Percentiles rank a stretch among this genome's conserved stretches.
phyloP scores from a whole-genome alignment of 148 eudicot species.

The Vaccinium myrtillus region DNA sequence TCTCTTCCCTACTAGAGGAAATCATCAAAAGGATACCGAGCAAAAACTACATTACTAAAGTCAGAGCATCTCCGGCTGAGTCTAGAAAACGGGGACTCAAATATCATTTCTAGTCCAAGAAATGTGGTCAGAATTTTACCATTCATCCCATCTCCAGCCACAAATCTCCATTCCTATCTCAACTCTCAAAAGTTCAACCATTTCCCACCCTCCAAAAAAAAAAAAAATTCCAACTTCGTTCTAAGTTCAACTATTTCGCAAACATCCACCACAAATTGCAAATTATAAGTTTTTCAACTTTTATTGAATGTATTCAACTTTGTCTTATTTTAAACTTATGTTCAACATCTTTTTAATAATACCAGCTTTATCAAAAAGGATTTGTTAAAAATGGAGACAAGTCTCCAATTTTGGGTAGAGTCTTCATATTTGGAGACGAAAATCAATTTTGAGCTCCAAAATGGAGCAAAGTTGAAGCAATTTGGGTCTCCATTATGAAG shows the following conservation, averaged over 20 bases:
- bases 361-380: not conserved
- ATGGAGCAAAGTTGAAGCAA: not conserved
- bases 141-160: slow-evolving; percentile 3
- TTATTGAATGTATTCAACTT: not conserved
- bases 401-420: not conserved
- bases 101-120: not conserved
- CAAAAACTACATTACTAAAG: not conserved
- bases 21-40: not conserved
- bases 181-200: not conserved
- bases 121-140: not conserved
- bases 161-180: not conserved
- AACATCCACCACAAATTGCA: not conserved
- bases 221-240: not conserved
- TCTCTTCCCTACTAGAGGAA: not conserved
- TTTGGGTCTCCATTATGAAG: not conserved
- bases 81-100: slow-evolving; percentile 2
- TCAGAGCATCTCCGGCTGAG: not conserved
- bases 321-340: not conserved
- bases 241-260: not conserved
- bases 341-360: not conserved
- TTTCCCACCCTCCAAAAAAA: not conserved
- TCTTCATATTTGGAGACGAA: not conserved
- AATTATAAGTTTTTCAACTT: not conserved
- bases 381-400: not conserved
- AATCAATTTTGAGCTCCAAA: not conserved